phyloP scores from a whole-genome alignment of 257 asterid species.

The Paulownia fortunei region DNA sequence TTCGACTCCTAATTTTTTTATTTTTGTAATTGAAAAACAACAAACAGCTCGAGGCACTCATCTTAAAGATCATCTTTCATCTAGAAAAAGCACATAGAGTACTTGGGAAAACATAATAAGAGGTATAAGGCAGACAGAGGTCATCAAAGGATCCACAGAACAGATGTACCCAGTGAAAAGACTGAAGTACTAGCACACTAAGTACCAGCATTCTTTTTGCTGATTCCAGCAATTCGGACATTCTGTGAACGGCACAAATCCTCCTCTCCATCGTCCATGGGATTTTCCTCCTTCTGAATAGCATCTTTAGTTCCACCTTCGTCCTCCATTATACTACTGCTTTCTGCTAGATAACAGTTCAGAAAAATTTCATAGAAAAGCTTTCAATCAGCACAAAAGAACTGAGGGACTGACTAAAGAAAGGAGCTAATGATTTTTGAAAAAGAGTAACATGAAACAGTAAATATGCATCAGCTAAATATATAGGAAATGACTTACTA shows the following conservation, averaged over 20 bases:
- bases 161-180: background rate
- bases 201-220: conserved; percentile 50
- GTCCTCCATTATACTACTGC: conserved; percentile 30
- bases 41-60: background rate
- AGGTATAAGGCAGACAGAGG: background rate
- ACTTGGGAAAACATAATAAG: background rate
- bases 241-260: conserved; percentile 30
- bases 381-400: background rate
- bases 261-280: conserved; percentile 22
- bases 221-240: conserved; percentile 27
- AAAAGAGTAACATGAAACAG: background rate
- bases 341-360: conserved; percentile 40
- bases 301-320: conserved; percentile 17
- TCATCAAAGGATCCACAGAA: background rate
- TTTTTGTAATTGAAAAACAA: no score
- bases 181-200: background rate
- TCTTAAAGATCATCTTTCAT: background rate
- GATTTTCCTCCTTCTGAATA: conserved; percentile 24
- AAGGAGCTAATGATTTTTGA: conserved; percentile 1
- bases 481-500: conserved; percentile 25
- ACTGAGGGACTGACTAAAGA: background rate
- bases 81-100: background rate
- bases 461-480: background rate
- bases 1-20: no score
- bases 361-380: background rate